These are phyloP conservation scores for Lentinula novae-zelandiae DNA, from an alignment of 1,284 basidiomycete species.

Conservation along the genomic window DNA sequence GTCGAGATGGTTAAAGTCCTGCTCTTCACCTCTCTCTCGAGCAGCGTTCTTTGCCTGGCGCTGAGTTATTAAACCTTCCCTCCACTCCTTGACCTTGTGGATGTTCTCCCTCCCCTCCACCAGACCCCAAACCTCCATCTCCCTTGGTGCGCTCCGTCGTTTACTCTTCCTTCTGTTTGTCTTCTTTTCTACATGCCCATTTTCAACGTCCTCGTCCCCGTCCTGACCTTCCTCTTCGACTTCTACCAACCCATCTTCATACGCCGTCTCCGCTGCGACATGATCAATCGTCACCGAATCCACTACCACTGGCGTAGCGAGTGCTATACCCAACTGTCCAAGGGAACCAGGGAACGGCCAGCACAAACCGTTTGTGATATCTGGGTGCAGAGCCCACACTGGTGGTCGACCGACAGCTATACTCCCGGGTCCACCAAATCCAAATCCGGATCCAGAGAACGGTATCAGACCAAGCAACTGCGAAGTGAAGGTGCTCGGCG, in stretches of 20 bases:
- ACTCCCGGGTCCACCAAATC: too few relatives aligned
- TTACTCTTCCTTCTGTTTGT: conserved; percentile 70
- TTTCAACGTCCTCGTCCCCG: neutral
- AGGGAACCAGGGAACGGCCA: conserved; percentile 85
- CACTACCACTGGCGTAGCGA: conserved; percentile 68
- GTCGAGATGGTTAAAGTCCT: conserved; percentile 24
- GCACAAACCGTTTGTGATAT: conserved; percentile 79
- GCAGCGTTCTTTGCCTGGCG: conserved; percentile 31
- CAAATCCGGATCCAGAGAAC: neutral
- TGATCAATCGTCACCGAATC: conserved; percentile 88
- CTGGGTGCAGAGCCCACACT: conserved; percentile 81
- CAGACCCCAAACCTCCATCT: conserved; percentile 88
- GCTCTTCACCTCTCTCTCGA: conserved; percentile 31
- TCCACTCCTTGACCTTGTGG: conserved; percentile 51
- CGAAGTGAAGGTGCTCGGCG: conserved; percentile 34
- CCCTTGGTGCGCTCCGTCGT: conserved; percentile 74
- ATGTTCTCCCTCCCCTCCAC: conserved; percentile 75
- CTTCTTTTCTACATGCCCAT: neutral
- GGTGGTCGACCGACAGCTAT: conserved; percentile 72
- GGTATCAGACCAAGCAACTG: conserved; percentile 42
- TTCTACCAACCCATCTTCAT: conserved; percentile 73
- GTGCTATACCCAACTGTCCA: conserved; percentile 80
- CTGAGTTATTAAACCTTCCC: conserved; percentile 32
- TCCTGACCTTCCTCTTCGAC: conserved; percentile 80
- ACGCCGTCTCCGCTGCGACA: conserved; percentile 72